These are phyloP conservation scores for Trichophyton rubrum DNA, from an alignment of 2,329 filamentous ascomycete genomes.

Conservation along the genomic window DNA sequence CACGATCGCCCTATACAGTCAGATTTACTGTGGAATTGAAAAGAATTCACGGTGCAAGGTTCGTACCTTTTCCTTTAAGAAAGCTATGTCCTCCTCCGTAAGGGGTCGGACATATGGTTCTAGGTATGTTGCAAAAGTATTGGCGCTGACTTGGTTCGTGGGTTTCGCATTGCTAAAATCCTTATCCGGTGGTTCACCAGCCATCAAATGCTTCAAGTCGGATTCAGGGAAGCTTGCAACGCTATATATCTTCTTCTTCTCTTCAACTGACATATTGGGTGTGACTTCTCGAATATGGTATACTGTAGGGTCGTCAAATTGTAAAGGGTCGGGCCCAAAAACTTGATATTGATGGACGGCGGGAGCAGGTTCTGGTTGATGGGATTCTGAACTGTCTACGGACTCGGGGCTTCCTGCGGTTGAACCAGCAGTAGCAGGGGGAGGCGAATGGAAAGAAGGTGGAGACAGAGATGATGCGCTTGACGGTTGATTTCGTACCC, in stretches of 20 bases:
- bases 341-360: constrained; percentile 63
- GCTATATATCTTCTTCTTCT: constrained; percentile 76
- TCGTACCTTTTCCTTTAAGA: constrained; percentile 64
- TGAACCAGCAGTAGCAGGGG: constrained; percentile 45
- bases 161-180: constrained; percentile 94
- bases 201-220: constrained; percentile 72
- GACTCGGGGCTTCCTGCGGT: constrained; percentile 53
- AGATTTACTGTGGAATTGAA: constrained; percentile 9
- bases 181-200: constrained; percentile 79
- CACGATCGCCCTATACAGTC: constrained; percentile 54
- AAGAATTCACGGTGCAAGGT: not conserved
- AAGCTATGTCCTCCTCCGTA: constrained; percentile 86
- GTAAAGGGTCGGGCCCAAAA: constrained; percentile 83
- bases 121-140: constrained; percentile 81
- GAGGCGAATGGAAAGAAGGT: constrained; percentile 33
- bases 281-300: constrained; percentile 77
- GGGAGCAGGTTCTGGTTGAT: constrained; percentile 49
- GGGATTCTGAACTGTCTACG: constrained; percentile 43
- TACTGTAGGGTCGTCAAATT: constrained; percentile 80
- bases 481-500: constrained; percentile 26
- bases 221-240: constrained; percentile 71
- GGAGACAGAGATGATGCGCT: constrained; percentile 30
- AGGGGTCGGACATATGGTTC: constrained; percentile 85
- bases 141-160: constrained; percentile 83
- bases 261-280: constrained; percentile 67